Conservation (phyloP, 805 yeast species). For the Teunomyces atbi region DNA sequence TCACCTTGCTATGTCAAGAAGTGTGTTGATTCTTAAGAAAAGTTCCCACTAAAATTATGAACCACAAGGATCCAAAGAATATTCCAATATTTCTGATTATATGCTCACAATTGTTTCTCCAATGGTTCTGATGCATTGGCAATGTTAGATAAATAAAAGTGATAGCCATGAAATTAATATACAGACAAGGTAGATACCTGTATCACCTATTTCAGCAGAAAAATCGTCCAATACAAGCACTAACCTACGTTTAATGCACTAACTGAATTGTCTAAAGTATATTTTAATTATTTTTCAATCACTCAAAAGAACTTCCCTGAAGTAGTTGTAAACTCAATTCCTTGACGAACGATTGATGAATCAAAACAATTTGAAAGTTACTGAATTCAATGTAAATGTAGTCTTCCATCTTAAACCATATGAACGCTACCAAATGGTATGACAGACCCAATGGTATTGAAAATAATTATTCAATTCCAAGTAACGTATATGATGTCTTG, state of each 20-base stretch:
- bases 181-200: neutral
- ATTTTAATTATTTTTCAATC: neutral
- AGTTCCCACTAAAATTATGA: neutral
- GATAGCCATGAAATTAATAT: neutral
- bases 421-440: neutral
- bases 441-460: neutral
- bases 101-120: neutral
- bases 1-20: neutral
- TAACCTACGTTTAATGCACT: neutral
- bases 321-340: neutral
- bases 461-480: neutral
- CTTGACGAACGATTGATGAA: neutral
- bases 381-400: neutral
- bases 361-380: neutral
- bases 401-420: neutral
- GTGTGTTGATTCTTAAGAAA: neutral
- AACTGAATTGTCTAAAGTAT: neutral
- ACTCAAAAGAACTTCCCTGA: neutral
- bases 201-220: neutral
- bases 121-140: neutral
- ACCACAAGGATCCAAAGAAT: neutral
- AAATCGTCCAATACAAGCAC: neutral
- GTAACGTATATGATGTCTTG: neutral
- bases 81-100: neutral
- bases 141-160: neutral